phyloP scores from a whole-genome alignment of 2,329 filamentous ascomycete genomes.

The Monosporascus sp. region DNA sequence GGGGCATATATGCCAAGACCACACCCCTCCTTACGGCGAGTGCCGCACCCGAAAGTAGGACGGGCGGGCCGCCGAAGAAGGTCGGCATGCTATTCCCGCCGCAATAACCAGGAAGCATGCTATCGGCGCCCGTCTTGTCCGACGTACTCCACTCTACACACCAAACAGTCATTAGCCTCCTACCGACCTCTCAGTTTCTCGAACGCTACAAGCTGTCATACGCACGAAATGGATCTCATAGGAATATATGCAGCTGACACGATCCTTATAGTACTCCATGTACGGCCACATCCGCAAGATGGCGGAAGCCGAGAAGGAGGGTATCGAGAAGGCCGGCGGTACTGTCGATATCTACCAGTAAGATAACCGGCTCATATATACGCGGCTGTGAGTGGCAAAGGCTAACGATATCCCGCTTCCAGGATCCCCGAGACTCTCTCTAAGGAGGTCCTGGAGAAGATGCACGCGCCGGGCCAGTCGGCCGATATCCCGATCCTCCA shows the following conservation, averaged over 20 bases:
- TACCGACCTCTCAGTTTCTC: background rate
- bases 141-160: too few species aligned
- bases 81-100: too few species aligned
- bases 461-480: slow-evolving; percentile 80
- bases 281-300: slow-evolving; percentile 85
- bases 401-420: slow-evolving; percentile 2
- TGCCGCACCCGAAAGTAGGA: background rate
- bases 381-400: too few species aligned
- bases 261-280: slow-evolving; percentile 69
- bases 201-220: background rate
- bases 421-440: slow-evolving; percentile 82
- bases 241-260: slow-evolving; percentile 3
- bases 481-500: slow-evolving; percentile 59
- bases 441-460: slow-evolving; percentile 78
- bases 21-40: background rate
- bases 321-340: slow-evolving; percentile 84
- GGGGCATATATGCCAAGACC: background rate
- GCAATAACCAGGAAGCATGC: too few species aligned
- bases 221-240: slow-evolving; percentile 10
- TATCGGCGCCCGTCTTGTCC: too few species aligned
- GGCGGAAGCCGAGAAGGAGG: slow-evolving; percentile 85
- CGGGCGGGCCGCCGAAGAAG: background rate
- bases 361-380: slow-evolving; percentile 15
- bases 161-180: too few species aligned
- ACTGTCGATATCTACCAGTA: slow-evolving; percentile 77